Evolutionary conservation across 805 yeast species (phyloP).

Genomic region (Maudiozyma saulgeensis): DNA sequence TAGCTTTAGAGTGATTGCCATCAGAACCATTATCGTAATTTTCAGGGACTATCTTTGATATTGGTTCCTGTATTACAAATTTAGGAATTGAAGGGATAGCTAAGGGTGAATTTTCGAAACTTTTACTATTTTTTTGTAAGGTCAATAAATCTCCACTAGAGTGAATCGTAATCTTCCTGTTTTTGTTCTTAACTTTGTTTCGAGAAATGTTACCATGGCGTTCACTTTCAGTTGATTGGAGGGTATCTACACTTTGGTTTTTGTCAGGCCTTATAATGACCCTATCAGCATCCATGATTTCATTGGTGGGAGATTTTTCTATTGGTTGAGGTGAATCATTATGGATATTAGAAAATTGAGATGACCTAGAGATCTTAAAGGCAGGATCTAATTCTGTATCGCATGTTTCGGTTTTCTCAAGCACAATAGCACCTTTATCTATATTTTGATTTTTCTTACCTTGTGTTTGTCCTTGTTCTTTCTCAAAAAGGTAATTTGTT

Average conservation of each 20-base stretch:
- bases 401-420: neutral
- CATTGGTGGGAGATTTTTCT: too few species aligned
- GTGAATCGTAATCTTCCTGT: slow-evolving; percentile 24
- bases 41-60: neutral
- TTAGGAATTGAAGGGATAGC: neutral
- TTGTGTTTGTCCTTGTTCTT: neutral
- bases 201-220: neutral
- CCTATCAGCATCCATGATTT: too few species aligned
- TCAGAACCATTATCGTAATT: slow-evolving; percentile 1
- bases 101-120: neutral
- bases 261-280: neutral
- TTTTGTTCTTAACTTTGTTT: slow-evolving; percentile 13
- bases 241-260: neutral
- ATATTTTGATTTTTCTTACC: too few species aligned
- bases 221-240: neutral
- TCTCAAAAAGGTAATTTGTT: neutral
- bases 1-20: neutral
- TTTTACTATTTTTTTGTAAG: neutral
- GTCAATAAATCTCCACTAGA: slow-evolving; percentile 20
- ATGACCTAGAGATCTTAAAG: slow-evolving; percentile 7
- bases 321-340: neutral
- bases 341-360: neutral
- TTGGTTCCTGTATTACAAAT: slow-evolving; percentile 4
- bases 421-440: too few species aligned
- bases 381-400: slow-evolving; percentile 11